Base-by-base conservation (phyloP, 176 grass and related monocot species). In the Neostapfia colusana region DNA sequence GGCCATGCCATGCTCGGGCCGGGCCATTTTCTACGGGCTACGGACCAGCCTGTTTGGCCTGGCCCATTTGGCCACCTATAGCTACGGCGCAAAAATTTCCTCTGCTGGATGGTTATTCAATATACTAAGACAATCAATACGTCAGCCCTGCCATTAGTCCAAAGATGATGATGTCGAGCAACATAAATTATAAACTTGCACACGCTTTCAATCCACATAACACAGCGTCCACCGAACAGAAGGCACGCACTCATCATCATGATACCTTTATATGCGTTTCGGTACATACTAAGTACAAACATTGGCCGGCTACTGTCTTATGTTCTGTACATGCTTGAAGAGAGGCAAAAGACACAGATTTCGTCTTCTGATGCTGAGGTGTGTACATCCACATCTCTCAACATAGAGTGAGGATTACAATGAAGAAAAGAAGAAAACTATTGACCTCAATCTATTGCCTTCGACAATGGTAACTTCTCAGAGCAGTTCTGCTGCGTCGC, bases 381-480 rank as follows among this genome's bases (percentile, higher is more conserved):
- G 76, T 81, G 62, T 69, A 88, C 67, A 58, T 74, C 78, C 84
- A 67, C 73, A 66, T 61, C 69, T 67, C 69, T 82, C 85, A 88
- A 73, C 61, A 67, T 89, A 74, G 53, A 75, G 50, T 69, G 69
- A 31, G 75, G 62, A 77, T 80, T 80, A 86, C 72, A 89, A 34
- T 65, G 49, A 75, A 84, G 57, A 20, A 80, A 85, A 83, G 70
- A 36, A 72, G 48, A 64, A 83, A 73, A 42, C 83, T 87, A 71
- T 77, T 46, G 56, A 71, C 70, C 67, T 84, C 69, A 36, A 82
- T 84, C 88, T 84, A 79, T 87, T 89, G 85, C 87, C 90, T 89
- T 93, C 78, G 78, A 93, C 85, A 97, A 93, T 72, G 74, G 90
- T 82, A 91, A 85, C 55, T 88, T 71, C 67, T 87, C 73, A 12